Evolutionary conservation across 495 filamentous ascomycete genomes (phyloP).

Genomic region (Friedmanniomyces endolithicus): DNA sequence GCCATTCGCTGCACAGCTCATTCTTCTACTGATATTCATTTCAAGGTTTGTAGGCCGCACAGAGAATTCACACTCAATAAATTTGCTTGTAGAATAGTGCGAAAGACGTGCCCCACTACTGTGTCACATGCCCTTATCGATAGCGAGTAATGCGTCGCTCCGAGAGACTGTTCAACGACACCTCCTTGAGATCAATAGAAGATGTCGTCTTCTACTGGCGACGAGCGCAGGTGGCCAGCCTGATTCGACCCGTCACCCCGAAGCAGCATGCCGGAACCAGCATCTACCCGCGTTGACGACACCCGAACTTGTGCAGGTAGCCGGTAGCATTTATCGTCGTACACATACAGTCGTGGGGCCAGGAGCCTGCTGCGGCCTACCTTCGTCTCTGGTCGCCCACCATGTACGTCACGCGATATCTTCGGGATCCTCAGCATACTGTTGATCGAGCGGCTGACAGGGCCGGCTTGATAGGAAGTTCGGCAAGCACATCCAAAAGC

Average conservation of each 20-base stretch:
- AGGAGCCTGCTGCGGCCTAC: background rate
- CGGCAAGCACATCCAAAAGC: conserved; percentile 96
- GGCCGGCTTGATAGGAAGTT: conserved; percentile 63
- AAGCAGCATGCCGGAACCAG: background rate
- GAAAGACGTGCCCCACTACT: background rate
- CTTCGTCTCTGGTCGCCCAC: background rate
- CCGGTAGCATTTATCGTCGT: background rate
- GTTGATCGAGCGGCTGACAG: background rate
- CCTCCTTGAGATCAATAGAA: background rate
- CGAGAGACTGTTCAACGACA: background rate
- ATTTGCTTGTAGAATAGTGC: background rate
- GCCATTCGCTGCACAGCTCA: background rate
- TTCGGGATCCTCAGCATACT: background rate
- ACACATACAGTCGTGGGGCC: background rate
- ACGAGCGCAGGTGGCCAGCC: background rate
- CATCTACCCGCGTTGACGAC: background rate
- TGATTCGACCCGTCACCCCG: background rate
- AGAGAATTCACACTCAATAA: background rate
- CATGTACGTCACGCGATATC: conserved; percentile 8
- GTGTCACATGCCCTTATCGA: background rate
- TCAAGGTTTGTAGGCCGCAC: background rate
- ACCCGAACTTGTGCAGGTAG: background rate
- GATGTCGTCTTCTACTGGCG: background rate
- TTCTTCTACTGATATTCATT: background rate
- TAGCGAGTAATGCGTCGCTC: no score